Base-by-base conservation (phyloP, 148 eudicot genomes). In the Rhododendron ferrugineum region DNA sequence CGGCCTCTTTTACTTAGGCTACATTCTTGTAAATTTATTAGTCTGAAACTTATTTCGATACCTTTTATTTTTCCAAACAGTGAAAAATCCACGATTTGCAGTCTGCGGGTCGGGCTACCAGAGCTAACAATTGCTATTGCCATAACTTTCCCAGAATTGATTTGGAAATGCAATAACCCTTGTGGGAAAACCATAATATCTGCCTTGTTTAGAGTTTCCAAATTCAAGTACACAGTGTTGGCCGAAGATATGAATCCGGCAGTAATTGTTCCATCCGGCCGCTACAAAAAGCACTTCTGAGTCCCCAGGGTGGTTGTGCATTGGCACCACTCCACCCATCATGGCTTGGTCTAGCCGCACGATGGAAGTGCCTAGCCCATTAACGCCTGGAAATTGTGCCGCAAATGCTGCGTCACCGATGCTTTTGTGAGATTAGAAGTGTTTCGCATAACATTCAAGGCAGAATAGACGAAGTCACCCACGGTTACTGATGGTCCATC, bases 241-340 rank as follows among this genome's bases (percentile, higher is more conserved):
- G 34, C 90, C 5, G 91, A 89, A 23, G 88, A 86, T 0, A 91
- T 47, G 56, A 91, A 91, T 0, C 89, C 91, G 2, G 90, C 88
- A 47, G 89, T 84, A 10, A 91, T 86, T 11, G 64, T 37, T 2
- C 90, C 91, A 23, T 86, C 72, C 28, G 77, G 34, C 34, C 34
- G 34, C 52, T 0, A 88, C 92, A 6, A 85, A 7, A 0, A 91
- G 82, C 22, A 88, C 73, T 82, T 91, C 87, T 1, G 86, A 78
- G 0, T 40, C 89, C 0, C 85, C 91, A 0, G 92, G 92, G 90
- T 87, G 92, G 4, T 91, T 91, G 89, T 91, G 92, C 80, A 89
- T 82, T 9, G 92, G 92, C 22, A 88, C 70, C 0, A 91, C 92
- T 11, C 92, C 92, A 9, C 81, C 88, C 0, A 28, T 7, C 0